These are phyloP conservation scores for Arthroderma sp. DNA, from an alignment of 2,329 filamentous ascomycete genomes.

Conservation along the genomic window DNA sequence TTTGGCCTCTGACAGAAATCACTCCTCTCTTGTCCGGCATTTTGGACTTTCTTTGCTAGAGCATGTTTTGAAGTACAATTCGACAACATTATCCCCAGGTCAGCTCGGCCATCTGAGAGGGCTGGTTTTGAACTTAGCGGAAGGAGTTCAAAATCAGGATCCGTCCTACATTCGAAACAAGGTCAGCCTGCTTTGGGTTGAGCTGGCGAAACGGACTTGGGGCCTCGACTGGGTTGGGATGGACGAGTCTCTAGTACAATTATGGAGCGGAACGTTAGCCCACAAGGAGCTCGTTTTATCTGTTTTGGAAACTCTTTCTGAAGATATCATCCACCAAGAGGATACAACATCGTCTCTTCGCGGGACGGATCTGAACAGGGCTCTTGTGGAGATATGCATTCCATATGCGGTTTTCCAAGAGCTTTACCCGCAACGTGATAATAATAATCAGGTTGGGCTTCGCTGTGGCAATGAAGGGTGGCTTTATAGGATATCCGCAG, in stretches of 20 bases:
- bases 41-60: constrained; percentile 89
- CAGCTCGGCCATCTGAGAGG: constrained; percentile 56
- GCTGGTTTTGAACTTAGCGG: constrained; percentile 69
- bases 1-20: constrained; percentile 61
- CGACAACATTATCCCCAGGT: constrained; percentile 56
- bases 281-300: constrained; percentile 81
- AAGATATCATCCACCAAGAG: constrained; percentile 86
- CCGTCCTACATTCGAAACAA: constrained; percentile 83
- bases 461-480: constrained; percentile 75
- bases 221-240: constrained; percentile 87
- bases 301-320: constrained; percentile 80
- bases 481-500: constrained; percentile 61
- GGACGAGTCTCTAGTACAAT: constrained; percentile 66
- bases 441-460: constrained; percentile 46
- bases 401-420: constrained; percentile 62
- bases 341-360: constrained; percentile 74
- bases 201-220: constrained; percentile 88
- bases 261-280: constrained; percentile 54
- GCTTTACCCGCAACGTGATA: constrained; percentile 60
- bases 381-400: constrained; percentile 87
- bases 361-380: constrained; percentile 71
- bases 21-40: constrained; percentile 74
- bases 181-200: constrained; percentile 85
- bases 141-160: constrained; percentile 56
- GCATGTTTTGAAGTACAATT: constrained; percentile 74